A percentile compares a stretch with the other conserved stretches of the same genome.
Conservation (phyloP, 129 eudicot species). For the Lactuca saligna region DNA sequence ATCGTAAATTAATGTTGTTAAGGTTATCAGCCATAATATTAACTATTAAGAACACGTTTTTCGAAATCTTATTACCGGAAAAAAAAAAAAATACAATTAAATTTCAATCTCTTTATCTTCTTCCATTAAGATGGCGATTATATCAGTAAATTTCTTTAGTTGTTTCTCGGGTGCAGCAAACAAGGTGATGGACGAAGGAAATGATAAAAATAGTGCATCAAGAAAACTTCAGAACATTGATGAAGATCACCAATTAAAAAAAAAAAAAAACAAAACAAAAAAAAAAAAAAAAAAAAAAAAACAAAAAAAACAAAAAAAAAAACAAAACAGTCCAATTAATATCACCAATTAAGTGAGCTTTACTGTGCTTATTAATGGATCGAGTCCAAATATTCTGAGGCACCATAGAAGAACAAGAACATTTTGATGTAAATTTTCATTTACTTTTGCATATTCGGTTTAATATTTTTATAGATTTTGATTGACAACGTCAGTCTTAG, state of each 20-base stretch:
- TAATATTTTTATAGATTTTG: too few relatives aligned
- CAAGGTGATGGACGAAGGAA: neutral
- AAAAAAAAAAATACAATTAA: neutral
- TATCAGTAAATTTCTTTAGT: neutral
- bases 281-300: too few relatives aligned
- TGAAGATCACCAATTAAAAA: too few relatives aligned
- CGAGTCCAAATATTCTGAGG: neutral
- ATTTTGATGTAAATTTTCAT: neutral
- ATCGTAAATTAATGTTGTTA: neutral
- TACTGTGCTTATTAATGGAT: neutral
- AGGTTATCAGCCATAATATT: neutral
- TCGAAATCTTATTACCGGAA: neutral
- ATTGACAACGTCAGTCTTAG: neutral
- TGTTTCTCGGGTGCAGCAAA: conserved; percentile 21
- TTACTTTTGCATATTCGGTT: too few relatives aligned
- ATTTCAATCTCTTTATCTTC: neutral
- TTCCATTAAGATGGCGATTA: neutral
- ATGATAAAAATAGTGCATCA: neutral
- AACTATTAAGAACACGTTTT: too few relatives aligned
- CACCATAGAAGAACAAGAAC: neutral
- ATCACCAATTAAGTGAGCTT: neutral
- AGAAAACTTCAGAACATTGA: conserved; percentile 3
- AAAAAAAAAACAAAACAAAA: too few relatives aligned
- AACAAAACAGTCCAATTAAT: too few relatives aligned
- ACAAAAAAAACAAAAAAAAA: too few relatives aligned